Conservation (phyloP, 2,329 filamentous ascomycete genomes). For the Tolypocladium amazonense region DNA sequence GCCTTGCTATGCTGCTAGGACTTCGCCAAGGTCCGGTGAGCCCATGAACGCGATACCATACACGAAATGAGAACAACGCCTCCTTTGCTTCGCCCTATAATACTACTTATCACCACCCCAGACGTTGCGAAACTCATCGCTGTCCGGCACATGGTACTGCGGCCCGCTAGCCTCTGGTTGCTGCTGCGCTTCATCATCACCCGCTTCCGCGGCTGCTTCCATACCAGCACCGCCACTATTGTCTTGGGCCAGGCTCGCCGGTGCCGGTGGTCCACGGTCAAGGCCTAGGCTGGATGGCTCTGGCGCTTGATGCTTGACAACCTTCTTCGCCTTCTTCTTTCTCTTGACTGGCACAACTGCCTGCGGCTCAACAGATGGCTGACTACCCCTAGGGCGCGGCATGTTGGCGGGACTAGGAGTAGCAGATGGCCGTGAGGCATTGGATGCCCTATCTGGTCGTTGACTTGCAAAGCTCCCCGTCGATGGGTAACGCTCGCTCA, state of each 20-base stretch:
- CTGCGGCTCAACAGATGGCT: conserved; percentile 9
- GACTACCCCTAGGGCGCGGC: background rate
- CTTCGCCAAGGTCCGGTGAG: background rate
- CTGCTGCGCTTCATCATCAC: conserved; percentile 1
- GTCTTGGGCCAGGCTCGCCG: background rate
- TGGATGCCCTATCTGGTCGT: conserved; percentile 13
- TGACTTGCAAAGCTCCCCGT: conserved; percentile 16
- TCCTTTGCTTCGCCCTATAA: background rate
- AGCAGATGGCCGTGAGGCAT: conserved; percentile 11
- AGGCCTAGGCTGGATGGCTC: conserved; percentile 16
- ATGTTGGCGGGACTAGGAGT: conserved; percentile 2
- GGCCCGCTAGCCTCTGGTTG: conserved; percentile 6
- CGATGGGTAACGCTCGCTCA: conserved; percentile 52
- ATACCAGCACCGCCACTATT: conserved; percentile 1
- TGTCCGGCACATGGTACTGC: conserved; percentile 21
- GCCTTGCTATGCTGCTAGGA: conserved; percentile 14
- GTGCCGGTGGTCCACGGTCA: conserved; percentile 10
- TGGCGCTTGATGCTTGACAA: conserved; percentile 22
- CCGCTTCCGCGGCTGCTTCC: conserved; percentile 9
- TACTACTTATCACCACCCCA: conserved; percentile 17
- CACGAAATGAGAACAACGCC: background rate
- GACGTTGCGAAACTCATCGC: conserved; percentile 36
- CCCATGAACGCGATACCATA: background rate
- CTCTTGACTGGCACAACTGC: conserved; percentile 24
- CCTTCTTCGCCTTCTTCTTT: conserved; percentile 26